These are phyloP conservation scores for Penicillium desertorum DNA, from an alignment of 495 filamentous ascomycete genomes.

Conservation along the genomic window DNA sequence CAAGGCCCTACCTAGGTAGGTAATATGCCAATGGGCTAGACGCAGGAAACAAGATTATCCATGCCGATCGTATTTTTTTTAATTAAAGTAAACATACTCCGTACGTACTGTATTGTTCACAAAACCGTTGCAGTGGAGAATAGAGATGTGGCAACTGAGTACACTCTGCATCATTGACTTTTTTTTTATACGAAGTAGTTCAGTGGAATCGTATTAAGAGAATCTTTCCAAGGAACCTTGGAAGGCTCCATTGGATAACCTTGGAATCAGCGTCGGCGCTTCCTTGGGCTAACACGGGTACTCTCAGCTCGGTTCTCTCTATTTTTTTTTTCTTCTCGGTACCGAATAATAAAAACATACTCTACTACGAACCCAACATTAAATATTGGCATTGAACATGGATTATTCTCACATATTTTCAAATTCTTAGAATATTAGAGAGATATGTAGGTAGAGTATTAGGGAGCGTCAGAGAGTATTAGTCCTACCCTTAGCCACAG, in stretches of 20 bases:
- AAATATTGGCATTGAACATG: too few species aligned
- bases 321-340: background rate
- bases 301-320: background rate
- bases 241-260: background rate
- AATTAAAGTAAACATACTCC: too few species aligned
- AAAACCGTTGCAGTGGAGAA: constrained; percentile 1
- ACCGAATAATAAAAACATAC: background rate
- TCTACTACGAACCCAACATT: too few species aligned
- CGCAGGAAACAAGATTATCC: constrained; percentile 5
- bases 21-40: background rate
- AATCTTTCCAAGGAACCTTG: too few species aligned
- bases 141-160: constrained; percentile 15
- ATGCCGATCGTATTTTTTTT: constrained; percentile 6
- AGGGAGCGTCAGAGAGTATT: background rate
- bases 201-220: too few species aligned
- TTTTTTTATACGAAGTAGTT: too few species aligned
- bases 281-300: background rate
- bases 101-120: background rate
- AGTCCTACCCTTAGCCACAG: background rate
- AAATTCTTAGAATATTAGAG: too few species aligned
- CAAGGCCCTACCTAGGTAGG: too few species aligned
- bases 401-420: too few species aligned
- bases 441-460: background rate
- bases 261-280: background rate
- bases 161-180: constrained; percentile 13